These are phyloP conservation scores for Penicillium brasilianum DNA, from an alignment of 2,329 filamentous ascomycete genomes.

Conservation along the genomic window DNA sequence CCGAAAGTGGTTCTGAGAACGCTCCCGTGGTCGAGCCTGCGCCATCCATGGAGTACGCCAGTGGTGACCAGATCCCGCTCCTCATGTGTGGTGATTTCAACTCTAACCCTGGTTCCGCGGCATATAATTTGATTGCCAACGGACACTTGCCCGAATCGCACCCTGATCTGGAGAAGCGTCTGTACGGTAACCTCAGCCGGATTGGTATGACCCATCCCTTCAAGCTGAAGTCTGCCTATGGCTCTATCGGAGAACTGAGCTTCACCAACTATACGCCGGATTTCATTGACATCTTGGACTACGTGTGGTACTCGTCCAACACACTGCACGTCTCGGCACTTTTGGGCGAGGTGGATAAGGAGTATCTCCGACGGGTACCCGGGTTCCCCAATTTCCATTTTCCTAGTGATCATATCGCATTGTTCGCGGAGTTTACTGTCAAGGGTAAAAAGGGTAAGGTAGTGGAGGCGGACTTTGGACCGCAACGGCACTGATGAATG, in stretches of 20 bases:
- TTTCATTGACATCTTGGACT: constrained; percentile 93
- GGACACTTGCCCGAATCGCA: constrained; percentile 80
- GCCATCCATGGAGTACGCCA: constrained; percentile 84
- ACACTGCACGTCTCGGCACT: constrained; percentile 81
- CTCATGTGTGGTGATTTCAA: constrained; percentile 97
- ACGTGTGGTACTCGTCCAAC: constrained; percentile 97
- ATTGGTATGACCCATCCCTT: constrained; percentile 95
- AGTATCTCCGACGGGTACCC: constrained; percentile 83
- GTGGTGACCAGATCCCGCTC: constrained; percentile 84
- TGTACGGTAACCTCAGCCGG: constrained; percentile 91
- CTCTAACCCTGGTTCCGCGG: constrained; percentile 82
- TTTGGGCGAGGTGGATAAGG: constrained; percentile 82
- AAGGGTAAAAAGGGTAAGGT: constrained; percentile 83
- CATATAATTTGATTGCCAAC: constrained; percentile 85
- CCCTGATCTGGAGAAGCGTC: constrained; percentile 75
- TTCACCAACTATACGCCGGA: constrained; percentile 97
- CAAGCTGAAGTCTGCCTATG: constrained; percentile 88
- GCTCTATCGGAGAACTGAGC: constrained; percentile 78
- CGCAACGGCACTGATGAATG: constrained; percentile 48
- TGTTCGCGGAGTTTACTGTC: constrained; percentile 87
- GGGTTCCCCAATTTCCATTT: constrained; percentile 95
- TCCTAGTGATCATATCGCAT: constrained; percentile 88
- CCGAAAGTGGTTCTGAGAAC: constrained; percentile 49
- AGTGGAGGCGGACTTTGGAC: constrained; percentile 67
- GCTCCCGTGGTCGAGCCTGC: constrained; percentile 64